Conservation (phyloP, 768 basidiomycete species). For the Amanita exitialis region DNA sequence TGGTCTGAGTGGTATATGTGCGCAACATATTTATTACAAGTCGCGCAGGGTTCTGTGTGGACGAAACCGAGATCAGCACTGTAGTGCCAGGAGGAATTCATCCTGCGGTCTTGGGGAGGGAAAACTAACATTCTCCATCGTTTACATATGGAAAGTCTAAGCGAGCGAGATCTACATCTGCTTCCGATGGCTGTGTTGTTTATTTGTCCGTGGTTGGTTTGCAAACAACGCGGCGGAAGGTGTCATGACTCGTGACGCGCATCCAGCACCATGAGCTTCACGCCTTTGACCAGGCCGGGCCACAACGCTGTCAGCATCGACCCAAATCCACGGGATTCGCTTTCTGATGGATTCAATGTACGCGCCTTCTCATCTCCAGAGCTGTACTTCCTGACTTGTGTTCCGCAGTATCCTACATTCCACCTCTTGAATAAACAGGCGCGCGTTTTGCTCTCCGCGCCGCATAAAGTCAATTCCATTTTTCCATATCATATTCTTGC, state of each 20-base stretch:
- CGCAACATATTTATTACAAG: background rate
- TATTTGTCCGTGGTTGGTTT: background rate
- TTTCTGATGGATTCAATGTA: slow-evolving; percentile 37
- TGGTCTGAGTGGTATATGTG: background rate
- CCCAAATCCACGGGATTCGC: slow-evolving; percentile 25
- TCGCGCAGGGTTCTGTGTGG: background rate
- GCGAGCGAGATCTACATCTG: background rate
- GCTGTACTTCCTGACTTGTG: background rate
- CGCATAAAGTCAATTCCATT: slow-evolving; percentile 34
- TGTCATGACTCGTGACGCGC: background rate
- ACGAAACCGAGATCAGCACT: background rate
- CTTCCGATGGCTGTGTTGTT: background rate
- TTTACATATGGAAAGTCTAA: background rate
- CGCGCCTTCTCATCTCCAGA: slow-evolving; percentile 11
- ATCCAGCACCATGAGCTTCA: slow-evolving; percentile 21
- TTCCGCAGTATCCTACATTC: slow-evolving; percentile 34
- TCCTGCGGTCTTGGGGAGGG: background rate
- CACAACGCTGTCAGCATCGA: slow-evolving; percentile 28
- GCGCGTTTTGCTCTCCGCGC: slow-evolving; percentile 53
- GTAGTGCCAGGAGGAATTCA: background rate
- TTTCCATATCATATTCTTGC: slow-evolving; percentile 42
- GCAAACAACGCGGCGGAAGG: background rate
- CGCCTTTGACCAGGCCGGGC: slow-evolving; percentile 25
- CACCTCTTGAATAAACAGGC: slow-evolving; percentile 49
- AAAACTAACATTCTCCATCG: background rate